Evolutionary conservation across 2,329 filamentous ascomycete genomes (phyloP).

Genomic region (Lachnellula suecica): DNA sequence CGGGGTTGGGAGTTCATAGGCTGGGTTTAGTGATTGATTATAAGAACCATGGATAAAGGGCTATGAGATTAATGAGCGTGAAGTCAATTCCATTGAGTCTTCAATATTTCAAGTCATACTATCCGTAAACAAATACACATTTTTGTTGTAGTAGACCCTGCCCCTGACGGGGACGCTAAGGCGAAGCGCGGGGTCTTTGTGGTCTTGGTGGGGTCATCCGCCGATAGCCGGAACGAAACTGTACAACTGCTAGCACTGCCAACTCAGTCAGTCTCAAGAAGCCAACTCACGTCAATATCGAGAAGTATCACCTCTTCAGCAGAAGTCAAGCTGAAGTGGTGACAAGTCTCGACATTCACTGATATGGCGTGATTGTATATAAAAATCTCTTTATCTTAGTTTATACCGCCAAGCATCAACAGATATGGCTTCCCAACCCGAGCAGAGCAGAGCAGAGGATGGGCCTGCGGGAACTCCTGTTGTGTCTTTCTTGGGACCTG

Average conservation of each 20-base stretch:
- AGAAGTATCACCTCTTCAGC: not conserved
- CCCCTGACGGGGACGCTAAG: no score
- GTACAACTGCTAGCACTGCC: no score
- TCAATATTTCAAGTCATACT: not conserved
- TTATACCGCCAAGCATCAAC: not conserved
- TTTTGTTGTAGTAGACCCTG: not conserved
- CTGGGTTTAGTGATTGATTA: no score
- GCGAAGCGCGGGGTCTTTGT: not conserved
- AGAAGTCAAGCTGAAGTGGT: not conserved
- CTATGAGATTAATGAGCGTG: no score
- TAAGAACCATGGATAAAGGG: no score
- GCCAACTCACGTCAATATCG: not conserved
- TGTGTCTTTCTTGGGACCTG: slow-evolving; percentile 61
- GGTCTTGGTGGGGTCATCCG: not conserved
- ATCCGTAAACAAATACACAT: not conserved
- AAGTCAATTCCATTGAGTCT: no score
- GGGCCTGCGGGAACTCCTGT: slow-evolving; percentile 20
- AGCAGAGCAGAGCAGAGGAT: not conserved
- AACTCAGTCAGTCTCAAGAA: not conserved
- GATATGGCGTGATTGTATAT: slow-evolving; percentile 3
- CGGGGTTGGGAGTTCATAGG: no score
- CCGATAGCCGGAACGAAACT: not conserved
- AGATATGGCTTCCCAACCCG: not conserved
- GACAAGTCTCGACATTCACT: not conserved
- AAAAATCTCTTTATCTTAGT: not conserved